Conservation (phyloP, 441 rosid species). For the Arabidopsis lyrata region DNA sequence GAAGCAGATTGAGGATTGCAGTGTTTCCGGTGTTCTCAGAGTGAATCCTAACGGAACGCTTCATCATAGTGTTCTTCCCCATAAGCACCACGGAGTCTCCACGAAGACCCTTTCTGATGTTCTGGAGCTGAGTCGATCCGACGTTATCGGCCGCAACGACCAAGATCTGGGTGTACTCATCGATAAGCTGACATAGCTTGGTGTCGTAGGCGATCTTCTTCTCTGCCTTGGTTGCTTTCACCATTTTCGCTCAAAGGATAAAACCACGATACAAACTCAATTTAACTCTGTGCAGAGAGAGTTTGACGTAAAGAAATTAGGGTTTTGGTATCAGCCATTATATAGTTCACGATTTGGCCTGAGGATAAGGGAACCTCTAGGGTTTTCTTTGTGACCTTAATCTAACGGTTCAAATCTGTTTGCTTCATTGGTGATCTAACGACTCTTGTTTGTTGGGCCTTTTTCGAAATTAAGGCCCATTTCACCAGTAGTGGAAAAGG, state of each 20-base stretch:
- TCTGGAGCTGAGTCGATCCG: conserved; percentile 95
- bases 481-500: too few species aligned
- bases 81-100: conserved; percentile 92
- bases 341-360: conserved; percentile 40
- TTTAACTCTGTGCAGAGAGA: not conserved
- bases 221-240: conserved; percentile 72
- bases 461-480: too few species aligned
- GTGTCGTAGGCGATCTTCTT: conserved; percentile 89
- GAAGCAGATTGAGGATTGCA: conserved; percentile 68
- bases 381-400: conserved; percentile 49
- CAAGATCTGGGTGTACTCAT: conserved; percentile 85
- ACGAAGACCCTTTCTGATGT: conserved; percentile 84
- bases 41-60: conserved; percentile 84
- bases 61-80: conserved; percentile 99
- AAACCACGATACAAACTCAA: not conserved
- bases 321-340: conserved; percentile 30
- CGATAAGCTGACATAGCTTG: conserved; percentile 83
- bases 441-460: conserved; percentile 17
- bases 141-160: conserved; percentile 91
- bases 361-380: conserved; percentile 29
- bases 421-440: not conserved
- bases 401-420: conserved; percentile 52
- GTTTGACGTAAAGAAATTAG: conserved; percentile 26
- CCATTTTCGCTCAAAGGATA: conserved; percentile 52
- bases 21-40: conserved; percentile 82